Evolutionary conservation across 192 early-diverging fungal genomes (phyloP).

Genomic region (Coemansia sp.): DNA sequence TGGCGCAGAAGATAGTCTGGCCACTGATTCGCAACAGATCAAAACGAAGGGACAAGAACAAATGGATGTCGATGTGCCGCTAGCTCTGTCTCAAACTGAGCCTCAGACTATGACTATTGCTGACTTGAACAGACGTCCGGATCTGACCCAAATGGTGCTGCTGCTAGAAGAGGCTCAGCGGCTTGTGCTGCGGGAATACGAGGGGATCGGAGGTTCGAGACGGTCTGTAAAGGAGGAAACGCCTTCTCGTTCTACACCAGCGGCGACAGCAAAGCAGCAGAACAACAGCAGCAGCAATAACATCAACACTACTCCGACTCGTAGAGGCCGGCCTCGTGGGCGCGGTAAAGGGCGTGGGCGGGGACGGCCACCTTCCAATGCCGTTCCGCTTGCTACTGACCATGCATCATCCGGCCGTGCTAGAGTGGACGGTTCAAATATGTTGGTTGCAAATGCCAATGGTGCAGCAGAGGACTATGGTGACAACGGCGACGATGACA

Average conservation of each 20-base stretch:
- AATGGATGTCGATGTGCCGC: not conserved
- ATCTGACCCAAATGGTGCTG: constrained; percentile 48
- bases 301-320: not conserved
- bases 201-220: not conserved
- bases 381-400: constrained; percentile 17
- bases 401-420: constrained; percentile 10
- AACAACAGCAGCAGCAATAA: not conserved
- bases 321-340: constrained; percentile 3
- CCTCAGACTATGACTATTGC: constrained; percentile 25
- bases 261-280: not conserved
- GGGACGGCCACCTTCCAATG: constrained; percentile 8
- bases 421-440: not conserved
- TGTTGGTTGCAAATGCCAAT: constrained; percentile 7
- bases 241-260: not conserved
- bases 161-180: constrained; percentile 52
- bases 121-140: constrained; percentile 33
- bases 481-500: not conserved
- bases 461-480: not conserved
- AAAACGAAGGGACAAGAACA: not conserved
- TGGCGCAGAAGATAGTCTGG: not conserved
- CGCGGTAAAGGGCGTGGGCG: constrained; percentile 17
- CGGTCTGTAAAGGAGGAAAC: constrained; percentile 7
- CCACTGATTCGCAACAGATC: not conserved
- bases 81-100: not conserved
- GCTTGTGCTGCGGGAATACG: constrained; percentile 24